Evolutionary conservation across 768 basidiomycete species (phyloP).

Genomic region (Serendipita indica): DNA sequence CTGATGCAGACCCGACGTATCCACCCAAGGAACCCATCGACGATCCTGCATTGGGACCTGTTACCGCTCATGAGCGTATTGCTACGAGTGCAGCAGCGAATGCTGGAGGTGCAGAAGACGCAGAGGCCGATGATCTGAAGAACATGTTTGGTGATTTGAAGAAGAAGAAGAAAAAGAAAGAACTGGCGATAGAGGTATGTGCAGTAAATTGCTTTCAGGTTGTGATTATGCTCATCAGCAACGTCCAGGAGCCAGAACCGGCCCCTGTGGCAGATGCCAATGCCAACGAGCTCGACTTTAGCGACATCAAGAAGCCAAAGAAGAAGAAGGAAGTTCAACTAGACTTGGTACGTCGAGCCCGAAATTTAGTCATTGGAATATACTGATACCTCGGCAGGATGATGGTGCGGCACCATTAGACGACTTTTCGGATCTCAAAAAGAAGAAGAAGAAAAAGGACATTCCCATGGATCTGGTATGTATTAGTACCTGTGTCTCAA

Average conservation of each 20-base stretch:
- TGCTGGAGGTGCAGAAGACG: slow-evolving; percentile 20
- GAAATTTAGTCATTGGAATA: not conserved
- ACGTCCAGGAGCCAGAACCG: slow-evolving; percentile 15
- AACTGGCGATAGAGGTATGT: slow-evolving; percentile 43
- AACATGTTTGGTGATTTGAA: slow-evolving; percentile 73
- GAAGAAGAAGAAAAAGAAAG: slow-evolving; percentile 89
- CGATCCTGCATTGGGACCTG: slow-evolving; percentile 59
- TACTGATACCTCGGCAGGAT: slow-evolving; percentile 14
- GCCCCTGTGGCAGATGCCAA: slow-evolving; percentile 24
- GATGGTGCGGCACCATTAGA: slow-evolving; percentile 13
- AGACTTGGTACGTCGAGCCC: slow-evolving; percentile 6
- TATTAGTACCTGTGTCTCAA: not conserved
- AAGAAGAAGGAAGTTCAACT: slow-evolving; percentile 42
- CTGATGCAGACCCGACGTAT: slow-evolving; percentile 67
- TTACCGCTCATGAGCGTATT: slow-evolving; percentile 65
- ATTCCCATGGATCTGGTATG: slow-evolving; percentile 40
- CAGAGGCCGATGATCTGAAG: slow-evolving; percentile 59
- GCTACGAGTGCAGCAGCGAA: slow-evolving; percentile 27
- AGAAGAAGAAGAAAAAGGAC: slow-evolving; percentile 46
- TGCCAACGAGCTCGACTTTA: slow-evolving; percentile 79
- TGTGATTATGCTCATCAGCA: slow-evolving; percentile 1
- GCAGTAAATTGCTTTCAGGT: not conserved
- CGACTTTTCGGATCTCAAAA: slow-evolving; percentile 22
- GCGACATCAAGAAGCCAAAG: slow-evolving; percentile 88
- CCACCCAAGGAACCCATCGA: slow-evolving; percentile 65